Base-by-base conservation (phyloP, 2,329 filamentous ascomycete genomes). In the Alternaria ethzedia region DNA sequence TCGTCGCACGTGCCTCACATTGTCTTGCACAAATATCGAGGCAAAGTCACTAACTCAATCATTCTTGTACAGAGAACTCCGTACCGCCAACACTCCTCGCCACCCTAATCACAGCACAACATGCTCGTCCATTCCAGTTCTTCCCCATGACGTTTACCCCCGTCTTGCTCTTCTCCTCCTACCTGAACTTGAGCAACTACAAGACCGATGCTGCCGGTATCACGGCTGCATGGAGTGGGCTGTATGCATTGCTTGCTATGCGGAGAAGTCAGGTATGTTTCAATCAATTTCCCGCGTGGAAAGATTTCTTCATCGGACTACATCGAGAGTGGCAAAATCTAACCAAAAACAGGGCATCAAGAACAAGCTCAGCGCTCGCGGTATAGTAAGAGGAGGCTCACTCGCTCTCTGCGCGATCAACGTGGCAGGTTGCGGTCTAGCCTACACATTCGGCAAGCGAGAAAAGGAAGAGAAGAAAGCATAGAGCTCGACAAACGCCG, bases 121-220 rank as follows among this genome's bases (percentile, higher is more conserved):
- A 91, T 81, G 82, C 86, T 46, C 87, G 88, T n/a, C 89, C 90
- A 8, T 88, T 90, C 78, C 88, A 89, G 75, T 74, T 83, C 7
- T 82, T 91, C 0, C 89, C 89, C 5, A 89, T 91, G 85, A 78
- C 89, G 66, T 91, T 91, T 75, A 86, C 89, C 5, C 89, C 89
- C 3, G 81, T 90, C 59, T 83, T 91, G 4, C 83, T 91, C 62
- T 89, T 91, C 80, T 86, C 86, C 55, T 87, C 86, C 61, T 91
- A 91, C 73, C 81, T 91, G 47, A 91, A 91, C 74, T 73, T 91
- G 28, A 84, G 85, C 66, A 84, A 85, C 63, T 90, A 86, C 80
- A 86, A 87, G 74, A 86, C 86, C 52, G 90, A 91, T 71, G 84
- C 84, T 20, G 89, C 89, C 0, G 89, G 89, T 6, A 82, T 90